phyloP scores from a whole-genome alignment of 208 protist species.

The Leishmania arabica region DNA sequence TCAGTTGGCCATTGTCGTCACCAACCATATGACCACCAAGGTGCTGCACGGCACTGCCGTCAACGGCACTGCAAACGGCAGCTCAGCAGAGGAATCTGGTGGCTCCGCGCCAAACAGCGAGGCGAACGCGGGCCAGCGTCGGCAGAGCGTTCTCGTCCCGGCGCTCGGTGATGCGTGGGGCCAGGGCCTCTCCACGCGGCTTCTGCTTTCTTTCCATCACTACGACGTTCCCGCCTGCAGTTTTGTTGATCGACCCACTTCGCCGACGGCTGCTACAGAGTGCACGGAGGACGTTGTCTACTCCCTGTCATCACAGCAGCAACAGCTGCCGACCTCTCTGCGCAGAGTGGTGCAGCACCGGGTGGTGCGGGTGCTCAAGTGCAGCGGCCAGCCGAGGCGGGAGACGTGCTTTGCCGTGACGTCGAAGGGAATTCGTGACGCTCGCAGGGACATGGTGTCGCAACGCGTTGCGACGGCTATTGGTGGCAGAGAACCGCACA shows the following conservation, averaged over 20 bases:
- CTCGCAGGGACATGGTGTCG: conserved; percentile 11
- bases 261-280: not conserved
- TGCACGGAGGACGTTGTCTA: conserved; percentile 41
- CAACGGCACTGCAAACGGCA: not conserved
- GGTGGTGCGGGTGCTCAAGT: conserved; percentile 68
- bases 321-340: not conserved
- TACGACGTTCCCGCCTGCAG: conserved; percentile 25
- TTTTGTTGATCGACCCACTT: not conserved
- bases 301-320: not conserved
- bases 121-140: not conserved
- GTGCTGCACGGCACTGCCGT: not conserved
- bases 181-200: conserved; percentile 45
- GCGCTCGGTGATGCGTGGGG: conserved; percentile 80
- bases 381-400: conserved; percentile 30
- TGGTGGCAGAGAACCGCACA: too few species aligned
- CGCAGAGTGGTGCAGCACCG: conserved; percentile 55
- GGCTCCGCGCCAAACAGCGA: not conserved
- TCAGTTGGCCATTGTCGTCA: conserved; percentile 68
- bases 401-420: conserved; percentile 77
- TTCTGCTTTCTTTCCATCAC: conserved; percentile 77
- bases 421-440: conserved; percentile 70
- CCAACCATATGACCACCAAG: conserved; percentile 88
- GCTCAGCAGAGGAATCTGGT: not conserved
- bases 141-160: conserved; percentile 46
- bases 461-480: not conserved